A percentile compares a stretch with the other conserved stretches of the same genome.
Conservation (phyloP, 2,329 filamentous ascomycete genomes). For the Aureobasidium melanogenum region DNA sequence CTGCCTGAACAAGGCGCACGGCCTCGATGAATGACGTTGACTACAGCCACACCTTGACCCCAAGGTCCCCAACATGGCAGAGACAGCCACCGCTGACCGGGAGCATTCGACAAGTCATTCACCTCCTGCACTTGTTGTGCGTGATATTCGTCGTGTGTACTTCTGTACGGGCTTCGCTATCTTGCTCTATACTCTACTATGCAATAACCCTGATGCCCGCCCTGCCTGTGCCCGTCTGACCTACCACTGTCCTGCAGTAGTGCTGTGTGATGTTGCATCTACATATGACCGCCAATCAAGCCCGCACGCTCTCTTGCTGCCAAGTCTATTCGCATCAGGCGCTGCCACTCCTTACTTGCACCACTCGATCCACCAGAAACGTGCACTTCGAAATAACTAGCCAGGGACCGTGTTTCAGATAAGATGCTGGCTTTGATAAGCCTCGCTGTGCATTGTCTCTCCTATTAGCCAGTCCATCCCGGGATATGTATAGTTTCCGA, state of each 20-base stretch:
- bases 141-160: too few species aligned
- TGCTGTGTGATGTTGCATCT: neutral
- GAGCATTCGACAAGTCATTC: neutral
- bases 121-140: neutral
- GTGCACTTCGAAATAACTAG: neutral
- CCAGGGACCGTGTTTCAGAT: neutral
- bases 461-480: neutral
- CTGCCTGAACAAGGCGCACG: neutral
- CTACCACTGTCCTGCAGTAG: neutral
- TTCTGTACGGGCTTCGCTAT: neutral
- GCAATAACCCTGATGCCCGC: neutral
- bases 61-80: too few species aligned
- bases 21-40: neutral
- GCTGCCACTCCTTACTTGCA: neutral
- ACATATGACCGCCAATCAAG: conserved; percentile 9
- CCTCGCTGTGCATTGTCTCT: neutral
- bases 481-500: neutral
- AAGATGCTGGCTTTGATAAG: neutral
- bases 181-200: neutral
- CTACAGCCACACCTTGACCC: neutral
- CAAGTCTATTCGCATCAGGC: neutral
- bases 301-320: conserved; percentile 1
- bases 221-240: neutral
- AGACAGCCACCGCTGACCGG: neutral
- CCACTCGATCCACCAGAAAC: neutral